Evolutionary conservation across 371 early-diverging fungal genomes (phyloP).

Genomic region (Mucor saturninus): DNA sequence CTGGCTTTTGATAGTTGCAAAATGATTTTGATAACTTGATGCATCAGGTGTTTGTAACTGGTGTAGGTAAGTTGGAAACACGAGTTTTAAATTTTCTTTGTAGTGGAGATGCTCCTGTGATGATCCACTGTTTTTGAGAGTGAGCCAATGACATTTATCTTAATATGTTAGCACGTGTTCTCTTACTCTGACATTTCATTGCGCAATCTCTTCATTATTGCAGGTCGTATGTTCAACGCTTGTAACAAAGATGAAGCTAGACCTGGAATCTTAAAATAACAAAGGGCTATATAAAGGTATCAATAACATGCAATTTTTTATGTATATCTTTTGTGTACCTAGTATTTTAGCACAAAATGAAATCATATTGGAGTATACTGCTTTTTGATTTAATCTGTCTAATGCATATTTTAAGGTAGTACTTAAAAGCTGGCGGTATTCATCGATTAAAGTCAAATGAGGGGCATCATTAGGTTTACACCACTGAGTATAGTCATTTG

Average conservation of each 20-base stretch:
- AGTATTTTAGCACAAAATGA: constrained; percentile 58
- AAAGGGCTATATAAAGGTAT: constrained; percentile 41
- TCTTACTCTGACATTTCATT: constrained; percentile 9
- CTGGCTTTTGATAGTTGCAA: not conserved
- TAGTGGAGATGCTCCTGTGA: not conserved
- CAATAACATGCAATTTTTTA: not conserved
- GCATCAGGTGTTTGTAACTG: constrained; percentile 18
- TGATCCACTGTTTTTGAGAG: not conserved
- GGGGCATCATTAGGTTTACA: not conserved
- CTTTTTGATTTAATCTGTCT: constrained; percentile 46
- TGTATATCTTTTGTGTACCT: constrained; percentile 23
- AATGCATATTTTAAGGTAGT: constrained; percentile 50
- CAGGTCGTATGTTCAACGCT: constrained; percentile 42
- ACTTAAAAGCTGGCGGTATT: constrained; percentile 29
- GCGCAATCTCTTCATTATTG: constrained; percentile 42
- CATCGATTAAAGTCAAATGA: constrained; percentile 5
- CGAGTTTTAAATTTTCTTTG: not conserved
- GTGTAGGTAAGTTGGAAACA: constrained; percentile 28
- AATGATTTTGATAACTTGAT: constrained; percentile 7
- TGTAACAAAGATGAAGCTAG: constrained; percentile 51
- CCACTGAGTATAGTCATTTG: constrained; percentile 22
- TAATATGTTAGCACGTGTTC: not conserved
- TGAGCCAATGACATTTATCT: not conserved
- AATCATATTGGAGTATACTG: constrained; percentile 55
- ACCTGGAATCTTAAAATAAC: constrained; percentile 62